Percentiles rank a stretch among this genome's conserved stretches.
Conservation (phyloP, 2,329 filamentous ascomycete species). For the Sporothrix sp. region DNA sequence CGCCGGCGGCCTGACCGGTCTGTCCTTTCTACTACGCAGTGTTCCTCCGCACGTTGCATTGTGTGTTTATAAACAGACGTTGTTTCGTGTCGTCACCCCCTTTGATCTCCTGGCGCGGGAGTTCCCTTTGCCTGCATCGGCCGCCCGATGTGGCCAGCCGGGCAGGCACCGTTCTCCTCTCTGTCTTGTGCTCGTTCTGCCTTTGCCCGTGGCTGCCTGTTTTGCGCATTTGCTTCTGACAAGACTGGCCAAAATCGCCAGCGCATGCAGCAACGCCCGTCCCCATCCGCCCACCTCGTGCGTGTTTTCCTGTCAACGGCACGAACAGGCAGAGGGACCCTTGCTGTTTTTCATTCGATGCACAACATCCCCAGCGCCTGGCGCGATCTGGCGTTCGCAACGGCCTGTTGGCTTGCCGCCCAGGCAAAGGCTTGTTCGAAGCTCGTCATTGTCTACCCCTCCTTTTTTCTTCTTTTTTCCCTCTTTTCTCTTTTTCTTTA, state of each 20-base stretch:
- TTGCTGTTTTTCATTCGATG: not conserved
- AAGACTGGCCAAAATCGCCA: not conserved
- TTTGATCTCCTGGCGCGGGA: not conserved
- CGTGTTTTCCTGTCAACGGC: not conserved
- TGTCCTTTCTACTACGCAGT: too few species aligned
- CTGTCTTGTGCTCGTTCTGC: not conserved
- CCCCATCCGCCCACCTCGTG: not conserved
- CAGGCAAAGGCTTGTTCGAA: not conserved
- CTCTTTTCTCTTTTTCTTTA: not conserved
- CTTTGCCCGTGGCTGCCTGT: not conserved
- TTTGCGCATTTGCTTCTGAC: not conserved
- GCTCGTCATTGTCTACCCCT: constrained; percentile 1
- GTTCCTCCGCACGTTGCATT: too few species aligned
- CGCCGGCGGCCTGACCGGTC: not conserved
- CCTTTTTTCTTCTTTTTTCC: too few species aligned
- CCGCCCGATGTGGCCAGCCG: not conserved
- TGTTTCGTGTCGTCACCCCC: not conserved
- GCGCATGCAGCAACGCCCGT: not conserved
- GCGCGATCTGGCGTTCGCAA: not conserved
- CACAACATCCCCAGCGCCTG: not conserved
- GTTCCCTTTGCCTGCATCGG: not conserved
- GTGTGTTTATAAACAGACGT: too few species aligned
- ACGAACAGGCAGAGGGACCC: not conserved
- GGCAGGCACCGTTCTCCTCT: not conserved
- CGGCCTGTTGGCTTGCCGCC: too few species aligned